A percentile compares a stretch with the other conserved stretches of the same genome.
Evolutionary conservation across 768 basidiomycete species (phyloP).

Genomic region (Baorangia bicolor): DNA sequence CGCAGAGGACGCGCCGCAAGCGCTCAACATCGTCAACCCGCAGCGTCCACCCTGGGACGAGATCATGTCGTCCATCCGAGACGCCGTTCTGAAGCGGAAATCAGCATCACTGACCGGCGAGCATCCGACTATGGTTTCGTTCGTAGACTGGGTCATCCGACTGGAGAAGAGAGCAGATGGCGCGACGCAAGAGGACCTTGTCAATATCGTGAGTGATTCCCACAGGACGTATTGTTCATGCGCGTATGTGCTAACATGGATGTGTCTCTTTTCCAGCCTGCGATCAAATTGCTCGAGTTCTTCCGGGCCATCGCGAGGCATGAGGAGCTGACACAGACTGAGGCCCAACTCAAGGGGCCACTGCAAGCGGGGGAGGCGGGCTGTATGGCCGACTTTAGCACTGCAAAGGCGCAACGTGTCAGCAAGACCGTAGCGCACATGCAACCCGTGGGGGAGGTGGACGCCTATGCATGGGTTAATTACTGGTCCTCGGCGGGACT

Average conservation of each 20-base stretch:
- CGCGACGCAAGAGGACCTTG: conserved; percentile 5
- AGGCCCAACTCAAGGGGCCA: not conserved
- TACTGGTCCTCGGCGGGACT: conserved; percentile 21
- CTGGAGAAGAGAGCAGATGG: conserved; percentile 27
- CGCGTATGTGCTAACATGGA: not conserved
- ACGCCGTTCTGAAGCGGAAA: conserved; percentile 14
- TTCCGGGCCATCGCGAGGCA: conserved; percentile 19
- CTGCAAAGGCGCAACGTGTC: conserved; percentile 6
- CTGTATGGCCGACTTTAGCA: conserved; percentile 4
- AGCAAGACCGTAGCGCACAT: conserved; percentile 14
- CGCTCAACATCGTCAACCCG: conserved; percentile 41
- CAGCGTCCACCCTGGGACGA: conserved; percentile 31
- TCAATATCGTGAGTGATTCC: conserved; percentile 1
- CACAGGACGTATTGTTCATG: not conserved
- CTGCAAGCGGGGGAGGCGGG: not conserved
- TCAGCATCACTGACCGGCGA: not conserved
- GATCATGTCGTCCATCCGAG: conserved; percentile 26
- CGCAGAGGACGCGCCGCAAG: conserved; percentile 17
- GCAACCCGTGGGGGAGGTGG: conserved; percentile 10
- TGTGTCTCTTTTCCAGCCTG: conserved; percentile 23
- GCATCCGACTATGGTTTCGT: conserved; percentile 22
- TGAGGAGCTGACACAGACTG: not conserved
- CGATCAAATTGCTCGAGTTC: conserved; percentile 32
- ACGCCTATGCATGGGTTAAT: conserved; percentile 17
- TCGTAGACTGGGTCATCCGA: conserved; percentile 31